Evolutionary conservation across 208 protist species (phyloP).

Genomic region (Leishmania mexicana): DNA sequence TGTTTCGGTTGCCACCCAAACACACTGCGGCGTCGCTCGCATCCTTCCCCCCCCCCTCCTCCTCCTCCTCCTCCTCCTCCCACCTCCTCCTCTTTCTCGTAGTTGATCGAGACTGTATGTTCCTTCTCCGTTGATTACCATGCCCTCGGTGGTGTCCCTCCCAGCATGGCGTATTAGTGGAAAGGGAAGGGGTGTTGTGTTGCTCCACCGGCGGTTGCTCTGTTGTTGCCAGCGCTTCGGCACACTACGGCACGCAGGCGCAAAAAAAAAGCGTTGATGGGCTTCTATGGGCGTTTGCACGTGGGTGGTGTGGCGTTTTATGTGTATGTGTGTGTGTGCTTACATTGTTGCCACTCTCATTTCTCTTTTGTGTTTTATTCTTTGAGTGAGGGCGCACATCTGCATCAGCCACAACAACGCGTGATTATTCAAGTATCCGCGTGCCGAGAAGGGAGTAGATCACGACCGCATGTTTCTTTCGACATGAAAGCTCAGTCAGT

Average conservation of each 20-base stretch:
- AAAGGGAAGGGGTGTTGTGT: not conserved
- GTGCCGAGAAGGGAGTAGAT: not conserved
- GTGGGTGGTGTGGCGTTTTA: not conserved
- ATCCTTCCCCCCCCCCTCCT: not conserved
- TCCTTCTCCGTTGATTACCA: not conserved
- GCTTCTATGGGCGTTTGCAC: not conserved
- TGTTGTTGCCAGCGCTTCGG: not conserved
- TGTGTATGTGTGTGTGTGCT: not conserved
- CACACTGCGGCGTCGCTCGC: not conserved
- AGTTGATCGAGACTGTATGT: not conserved
- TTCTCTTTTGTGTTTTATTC: not conserved
- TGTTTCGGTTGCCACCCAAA: not conserved
- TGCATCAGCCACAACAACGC: not conserved
- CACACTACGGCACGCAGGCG: not conserved
- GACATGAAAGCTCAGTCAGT: not conserved
- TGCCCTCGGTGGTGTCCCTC: not conserved
- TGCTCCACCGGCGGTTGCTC: not conserved
- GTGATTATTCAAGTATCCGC: not conserved
- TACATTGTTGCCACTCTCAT: constrained; percentile 4
- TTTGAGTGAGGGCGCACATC: not conserved
- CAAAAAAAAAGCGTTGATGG: not conserved
- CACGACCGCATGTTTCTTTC: not conserved
- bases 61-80: not conserved
- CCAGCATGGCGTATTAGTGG: not conserved
- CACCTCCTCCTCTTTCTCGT: not conserved